Percentiles rank a stretch among this genome's conserved stretches.
These are phyloP conservation scores for Pseudogymnoascus sp. DNA, from an alignment of 2,329 filamentous ascomycete genomes.

Conservation along the genomic window DNA sequence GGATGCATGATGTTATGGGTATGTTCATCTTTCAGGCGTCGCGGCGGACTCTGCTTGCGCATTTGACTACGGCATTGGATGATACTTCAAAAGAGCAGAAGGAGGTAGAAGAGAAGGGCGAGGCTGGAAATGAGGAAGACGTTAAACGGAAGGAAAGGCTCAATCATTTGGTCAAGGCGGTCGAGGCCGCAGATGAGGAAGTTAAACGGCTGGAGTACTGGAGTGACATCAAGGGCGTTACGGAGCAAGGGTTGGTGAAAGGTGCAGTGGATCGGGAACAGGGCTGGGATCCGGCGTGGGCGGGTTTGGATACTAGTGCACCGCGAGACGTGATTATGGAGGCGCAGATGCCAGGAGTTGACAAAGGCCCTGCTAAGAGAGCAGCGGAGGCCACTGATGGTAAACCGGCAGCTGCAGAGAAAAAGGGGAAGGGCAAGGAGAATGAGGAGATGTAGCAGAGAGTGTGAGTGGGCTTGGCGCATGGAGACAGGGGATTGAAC, in stretches of 20 bases:
- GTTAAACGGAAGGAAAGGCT: slow-evolving; percentile 38
- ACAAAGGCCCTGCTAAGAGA: slow-evolving; percentile 8
- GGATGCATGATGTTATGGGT: slow-evolving; percentile 80
- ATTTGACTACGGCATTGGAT: slow-evolving; percentile 59
- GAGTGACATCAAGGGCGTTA: slow-evolving; percentile 71
- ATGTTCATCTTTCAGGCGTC: slow-evolving; percentile 87
- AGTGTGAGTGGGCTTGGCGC: neutral
- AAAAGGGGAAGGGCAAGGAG: neutral
- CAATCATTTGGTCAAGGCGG: slow-evolving; percentile 64
- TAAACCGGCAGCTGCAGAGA: neutral
- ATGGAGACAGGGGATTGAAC: neutral
- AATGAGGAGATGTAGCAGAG: neutral
- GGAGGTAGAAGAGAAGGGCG: slow-evolving; percentile 21
- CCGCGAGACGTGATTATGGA: slow-evolving; percentile 25
- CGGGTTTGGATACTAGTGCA: slow-evolving; percentile 25
- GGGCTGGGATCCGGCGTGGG: slow-evolving; percentile 26
- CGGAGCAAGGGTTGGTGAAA: slow-evolving; percentile 37
- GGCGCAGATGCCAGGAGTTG: slow-evolving; percentile 17
- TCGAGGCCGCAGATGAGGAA: slow-evolving; percentile 71
- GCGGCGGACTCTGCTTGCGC: slow-evolving; percentile 64
- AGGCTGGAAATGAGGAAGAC: slow-evolving; percentile 29
- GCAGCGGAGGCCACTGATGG: neutral
- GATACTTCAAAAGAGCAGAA: slow-evolving; percentile 43
- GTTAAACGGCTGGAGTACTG: slow-evolving; percentile 78
- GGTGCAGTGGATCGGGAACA: slow-evolving; percentile 24